A percentile compares a stretch with the other conserved stretches of the same genome.
These are phyloP conservation scores for Sequoia sempervirens DNA, from an alignment of 75 land plant species.

Conservation along the genomic window DNA sequence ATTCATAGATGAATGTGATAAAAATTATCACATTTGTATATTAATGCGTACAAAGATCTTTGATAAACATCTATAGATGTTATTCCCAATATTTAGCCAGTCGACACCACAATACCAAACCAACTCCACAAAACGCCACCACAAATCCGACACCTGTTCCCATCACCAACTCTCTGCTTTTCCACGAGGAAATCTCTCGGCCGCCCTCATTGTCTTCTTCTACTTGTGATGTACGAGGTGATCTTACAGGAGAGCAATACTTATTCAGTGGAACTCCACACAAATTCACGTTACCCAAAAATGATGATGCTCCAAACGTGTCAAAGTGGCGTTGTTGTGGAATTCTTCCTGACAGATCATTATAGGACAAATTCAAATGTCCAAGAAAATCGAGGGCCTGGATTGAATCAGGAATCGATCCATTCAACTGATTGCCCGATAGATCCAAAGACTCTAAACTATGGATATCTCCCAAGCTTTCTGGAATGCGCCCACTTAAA, in stretches of 20 bases:
- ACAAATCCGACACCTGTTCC: background rate
- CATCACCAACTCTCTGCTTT: background rate
- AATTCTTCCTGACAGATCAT: conserved; percentile 9
- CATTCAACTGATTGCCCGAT: conserved; percentile 43
- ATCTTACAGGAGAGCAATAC: background rate
- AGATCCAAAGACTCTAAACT: conserved; percentile 57
- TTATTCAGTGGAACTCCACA: conserved; percentile 46
- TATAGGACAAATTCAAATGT: conserved; percentile 45
- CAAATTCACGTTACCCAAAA: conserved; percentile 27
- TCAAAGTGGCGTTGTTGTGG: conserved; percentile 38
- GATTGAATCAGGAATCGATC: conserved; percentile 37
- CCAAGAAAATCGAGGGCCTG: background rate
- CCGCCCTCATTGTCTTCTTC: background rate
- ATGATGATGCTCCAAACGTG: conserved; percentile 42
- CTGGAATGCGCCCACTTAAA: conserved; percentile 29
- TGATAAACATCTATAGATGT: too few species aligned
- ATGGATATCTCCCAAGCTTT: conserved; percentile 23
- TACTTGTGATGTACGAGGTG: background rate
- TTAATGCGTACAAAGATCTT: too few species aligned
- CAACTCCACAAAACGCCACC: background rate
- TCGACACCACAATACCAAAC: background rate
- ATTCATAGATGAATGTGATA: too few species aligned
- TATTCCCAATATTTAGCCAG: too few species aligned
- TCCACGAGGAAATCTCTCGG: background rate
- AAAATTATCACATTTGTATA: too few species aligned